Base-by-base conservation (phyloP, 441 rosid species). In the Arabidopsis lyrata region DNA sequence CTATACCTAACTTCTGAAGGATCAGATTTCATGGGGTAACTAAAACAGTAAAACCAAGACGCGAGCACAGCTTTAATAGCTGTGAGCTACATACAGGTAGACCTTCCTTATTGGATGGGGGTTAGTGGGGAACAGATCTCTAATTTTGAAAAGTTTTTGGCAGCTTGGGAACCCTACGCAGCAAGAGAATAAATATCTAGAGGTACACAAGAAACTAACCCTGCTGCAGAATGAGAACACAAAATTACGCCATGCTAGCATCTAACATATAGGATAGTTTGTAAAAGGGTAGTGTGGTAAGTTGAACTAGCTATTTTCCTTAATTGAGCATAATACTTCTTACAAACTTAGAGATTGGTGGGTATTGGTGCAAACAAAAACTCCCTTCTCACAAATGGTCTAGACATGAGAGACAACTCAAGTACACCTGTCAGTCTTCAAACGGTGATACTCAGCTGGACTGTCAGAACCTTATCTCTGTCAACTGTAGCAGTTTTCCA, bases 151-250 rank as follows among this genome's bases (percentile, higher is more conserved):
- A 45, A 58, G 71, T 29, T 70, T 70, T 34, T 29, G 4, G 57
- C 56, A 78, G 79, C 90, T 88, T 88, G 92, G 90, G 39, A 80
- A 63, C 42, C 83, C 84, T 67, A 74, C 80, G 72, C 90, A 86
- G 72, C 86, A 85, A 70, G 95, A 86, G 83, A 88, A 90, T 36
- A 14, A 56, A 90, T 36, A 14, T 59, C 78, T 86, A 81, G 95
- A 88, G 68, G 83, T 84, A 67, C 86, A 86, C 73, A 85, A 87
- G 84, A 87, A 93, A 94, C 87, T 86, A 86, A 85, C 83, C 83
- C 73, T 80, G 68, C 69, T 83, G 68, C 79, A 78, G 64, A 80
- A 74, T 29, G 31, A 29, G 31, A 29, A 29, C 4, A 29, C 31
- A 29, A 29, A 29, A 29, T 29, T 27, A 27, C 31, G 5, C 31